Evolutionary conservation across 148 eudicot genomes (phyloP), one percentile per base, ranked within the genome.

Genomic region (Fallopia convolvulus): DNA sequence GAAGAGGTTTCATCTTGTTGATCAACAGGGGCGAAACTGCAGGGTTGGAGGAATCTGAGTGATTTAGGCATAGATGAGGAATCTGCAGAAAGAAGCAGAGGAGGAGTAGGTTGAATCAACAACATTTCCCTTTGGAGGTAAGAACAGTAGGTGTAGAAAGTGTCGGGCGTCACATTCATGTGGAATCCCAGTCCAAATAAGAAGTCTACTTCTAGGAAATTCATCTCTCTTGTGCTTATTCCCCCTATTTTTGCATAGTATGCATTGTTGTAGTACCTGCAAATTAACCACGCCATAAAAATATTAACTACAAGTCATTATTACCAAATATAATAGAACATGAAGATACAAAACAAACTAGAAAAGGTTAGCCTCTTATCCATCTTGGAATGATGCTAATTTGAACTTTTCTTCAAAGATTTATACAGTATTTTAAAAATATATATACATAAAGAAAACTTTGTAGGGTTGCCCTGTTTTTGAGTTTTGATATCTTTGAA

Each of bases 231-330:
- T 58, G 82, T 81, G 85, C 86, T 86, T 55, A 85, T 83, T 75
- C 86, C 88, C n/a, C 88, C 88, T 4, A 86, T 84, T 80, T 83
- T 86, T n/a, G 85, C 86, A 80, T 84, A 86, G 78, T 82, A 82
- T 1, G 86, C 89, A 80, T 86, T 86, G 83, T 84, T 86, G 82
- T 84, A 86, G 50, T 72, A 84, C 74, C 89, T 86, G 58, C 18
- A 76, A 33, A 44, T 6, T 3, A 68, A 50, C 8, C 75, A 73
- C 8, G 15, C 0, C 46, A 68, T 39, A 17, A 66, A 30, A 30
- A 3, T 12, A 3, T 3, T 55, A 17, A 55, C 33, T 8, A 11
- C 47, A 8, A 44, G 8, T 44, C 2, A 1, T 11, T 48, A 48
- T 10, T 7, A 48, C 15, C 50, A 48, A 48, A 48, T 48, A 44